phyloP scores from a whole-genome alignment of 805 yeast species.

The Schizosaccharomyces cryophilus region DNA sequence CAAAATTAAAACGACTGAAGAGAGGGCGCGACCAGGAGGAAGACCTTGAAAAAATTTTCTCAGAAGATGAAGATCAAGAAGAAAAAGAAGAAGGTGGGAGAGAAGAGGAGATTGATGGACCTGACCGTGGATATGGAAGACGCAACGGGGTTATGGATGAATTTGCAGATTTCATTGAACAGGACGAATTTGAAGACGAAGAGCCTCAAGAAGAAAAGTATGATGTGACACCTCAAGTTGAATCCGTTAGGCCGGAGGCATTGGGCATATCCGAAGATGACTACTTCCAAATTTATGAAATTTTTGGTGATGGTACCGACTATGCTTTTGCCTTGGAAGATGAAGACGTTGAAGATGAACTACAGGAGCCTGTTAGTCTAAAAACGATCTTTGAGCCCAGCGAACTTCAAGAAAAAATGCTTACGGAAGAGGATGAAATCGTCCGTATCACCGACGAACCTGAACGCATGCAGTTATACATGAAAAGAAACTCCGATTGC shows the following conservation, averaged over 20 bases:
- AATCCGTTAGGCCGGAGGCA: conserved; percentile 9
- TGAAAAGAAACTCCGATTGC: conserved; percentile 8
- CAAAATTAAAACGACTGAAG: conserved; percentile 60
- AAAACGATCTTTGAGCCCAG: conserved; percentile 86
- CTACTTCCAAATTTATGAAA: conserved; percentile 76
- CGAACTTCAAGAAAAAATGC: conserved; percentile 69
- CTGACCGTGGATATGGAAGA: conserved; percentile 2
- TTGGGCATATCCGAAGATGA: conserved; percentile 61
- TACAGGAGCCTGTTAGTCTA: conserved; percentile 27
- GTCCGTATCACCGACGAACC: conserved; percentile 76
- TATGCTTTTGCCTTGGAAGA: conserved; percentile 89
- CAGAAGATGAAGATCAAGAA: conserved; percentile 27
- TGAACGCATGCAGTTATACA: conserved; percentile 60
- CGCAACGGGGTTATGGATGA: conserved; percentile 36
- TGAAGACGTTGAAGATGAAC: conserved; percentile 14
- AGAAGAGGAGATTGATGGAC: conserved; percentile 9
- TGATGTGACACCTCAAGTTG: not conserved
- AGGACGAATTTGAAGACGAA: conserved; percentile 84
- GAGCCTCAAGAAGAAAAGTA: conserved; percentile 21
- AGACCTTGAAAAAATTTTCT: conserved; percentile 43
- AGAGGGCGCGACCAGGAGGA: conserved; percentile 29
- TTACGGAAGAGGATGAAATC: conserved; percentile 75
- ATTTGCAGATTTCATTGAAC: conserved; percentile 90
- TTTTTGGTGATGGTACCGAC: conserved; percentile 91
- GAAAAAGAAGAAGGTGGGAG: conserved; percentile 15